A percentile compares a stretch with the other conserved stretches of the same genome.
Conservation (phyloP, 306 rosid genomes). For the Acacia crassicarpa region DNA sequence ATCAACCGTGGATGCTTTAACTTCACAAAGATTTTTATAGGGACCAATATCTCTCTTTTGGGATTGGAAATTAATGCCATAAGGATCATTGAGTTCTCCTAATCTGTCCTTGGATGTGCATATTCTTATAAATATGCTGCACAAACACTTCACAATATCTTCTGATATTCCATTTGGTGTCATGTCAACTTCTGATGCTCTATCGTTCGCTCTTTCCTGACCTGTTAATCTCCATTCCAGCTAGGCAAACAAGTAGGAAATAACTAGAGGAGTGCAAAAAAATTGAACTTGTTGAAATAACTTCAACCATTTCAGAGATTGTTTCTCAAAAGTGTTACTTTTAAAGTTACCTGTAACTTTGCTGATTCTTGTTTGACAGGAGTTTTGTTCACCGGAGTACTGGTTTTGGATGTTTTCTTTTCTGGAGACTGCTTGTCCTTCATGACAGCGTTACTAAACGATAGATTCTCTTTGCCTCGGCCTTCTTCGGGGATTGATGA, state of each 20-base stretch:
- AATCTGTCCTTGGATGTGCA: conserved; percentile 55
- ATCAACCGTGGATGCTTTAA: conserved; percentile 68
- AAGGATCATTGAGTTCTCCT: conserved; percentile 71
- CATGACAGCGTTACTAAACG: conserved; percentile 46
- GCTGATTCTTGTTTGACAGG: conserved; percentile 51
- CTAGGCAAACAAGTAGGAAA: conserved; percentile 39
- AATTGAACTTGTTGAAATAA: conserved; percentile 4
- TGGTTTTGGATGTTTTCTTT: conserved; percentile 52
- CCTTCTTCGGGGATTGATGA: conserved; percentile 56
- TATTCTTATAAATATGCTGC: conserved; percentile 60
- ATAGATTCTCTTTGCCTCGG: conserved; percentile 71
- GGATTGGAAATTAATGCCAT: conserved; percentile 53
- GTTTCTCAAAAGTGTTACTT: not conserved
- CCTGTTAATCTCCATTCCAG: conserved; percentile 56
- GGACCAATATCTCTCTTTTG: conserved; percentile 63
- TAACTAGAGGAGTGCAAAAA: not conserved
- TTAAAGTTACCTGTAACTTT: conserved; percentile 53
- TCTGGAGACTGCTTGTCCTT: conserved; percentile 63
- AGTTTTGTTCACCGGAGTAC: conserved; percentile 55
- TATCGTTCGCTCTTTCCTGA: conserved; percentile 58
- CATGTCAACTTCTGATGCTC: conserved; percentile 43
- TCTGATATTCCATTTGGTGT: conserved; percentile 74
- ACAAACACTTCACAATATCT: conserved; percentile 76
- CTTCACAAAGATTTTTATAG: conserved; percentile 58
- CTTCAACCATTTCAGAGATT: not conserved